Evolutionary conservation across 1,139 yeast genomes (phyloP).

Genomic region (Pichia sp.): DNA sequence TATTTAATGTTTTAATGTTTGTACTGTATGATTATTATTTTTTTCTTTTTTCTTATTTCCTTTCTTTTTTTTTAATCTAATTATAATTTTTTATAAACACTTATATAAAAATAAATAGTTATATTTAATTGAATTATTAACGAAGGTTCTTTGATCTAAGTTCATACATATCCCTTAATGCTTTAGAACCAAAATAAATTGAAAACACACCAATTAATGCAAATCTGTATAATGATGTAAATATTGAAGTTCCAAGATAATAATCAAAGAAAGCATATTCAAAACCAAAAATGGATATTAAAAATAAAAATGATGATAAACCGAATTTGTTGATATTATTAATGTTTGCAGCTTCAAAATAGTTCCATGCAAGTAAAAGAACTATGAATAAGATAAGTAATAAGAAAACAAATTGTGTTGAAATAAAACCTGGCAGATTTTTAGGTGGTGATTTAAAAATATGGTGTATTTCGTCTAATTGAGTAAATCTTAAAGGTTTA

Average conservation of each 20-base stretch:
- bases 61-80: too few species aligned
- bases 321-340: constrained; percentile 27
- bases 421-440: constrained; percentile 50
- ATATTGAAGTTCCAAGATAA: constrained; percentile 66
- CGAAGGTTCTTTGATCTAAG: constrained; percentile 22
- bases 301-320: constrained; percentile 41
- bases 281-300: constrained; percentile 48
- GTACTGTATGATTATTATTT: not conserved
- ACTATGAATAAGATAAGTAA: constrained; percentile 36
- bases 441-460: constrained; percentile 52
- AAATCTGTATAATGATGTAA: constrained; percentile 54
- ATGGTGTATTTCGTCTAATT: constrained; percentile 65
- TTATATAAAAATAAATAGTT: constrained; percentile 2
- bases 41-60: too few species aligned
- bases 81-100: not conserved
- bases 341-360: constrained; percentile 41
- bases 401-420: constrained; percentile 48
- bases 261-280: constrained; percentile 64
- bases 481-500: constrained; percentile 39
- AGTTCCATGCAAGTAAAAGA: constrained; percentile 45
- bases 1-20: too few species aligned
- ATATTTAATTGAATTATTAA: constrained; percentile 4
- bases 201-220: constrained; percentile 50
- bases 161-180: constrained; percentile 35
- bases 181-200: constrained; percentile 64